A percentile compares a stretch with the other conserved stretches of the same genome.
These are phyloP conservation scores for Lunasporangiospora selenospora DNA, from an alignment of 192 early-diverging fungal genomes.

Conservation along the genomic window DNA sequence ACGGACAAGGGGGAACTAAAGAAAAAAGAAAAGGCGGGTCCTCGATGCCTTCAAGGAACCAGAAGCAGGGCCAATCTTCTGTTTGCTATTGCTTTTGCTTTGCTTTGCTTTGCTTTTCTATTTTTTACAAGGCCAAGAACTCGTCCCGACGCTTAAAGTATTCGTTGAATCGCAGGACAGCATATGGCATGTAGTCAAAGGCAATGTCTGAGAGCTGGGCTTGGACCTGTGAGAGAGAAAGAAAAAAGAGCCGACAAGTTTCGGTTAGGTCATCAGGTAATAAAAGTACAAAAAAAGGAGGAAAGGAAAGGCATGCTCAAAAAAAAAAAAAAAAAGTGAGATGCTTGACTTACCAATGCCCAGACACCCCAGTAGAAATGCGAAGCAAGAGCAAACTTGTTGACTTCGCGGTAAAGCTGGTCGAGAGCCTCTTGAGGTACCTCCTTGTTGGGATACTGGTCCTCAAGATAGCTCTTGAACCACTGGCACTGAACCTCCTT, in stretches of 20 bases:
- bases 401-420: slow-evolving; percentile 76
- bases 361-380: slow-evolving; percentile 94
- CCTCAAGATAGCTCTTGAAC: slow-evolving; percentile 76
- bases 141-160: slow-evolving; percentile 68
- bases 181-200: slow-evolving; percentile 95
- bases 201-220: slow-evolving; percentile 90
- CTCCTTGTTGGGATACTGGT: slow-evolving; percentile 38
- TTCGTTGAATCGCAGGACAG: slow-evolving; percentile 78
- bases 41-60: no score
- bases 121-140: slow-evolving; percentile 47
- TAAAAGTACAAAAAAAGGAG: not conserved
- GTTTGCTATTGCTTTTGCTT: no score
- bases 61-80: no score
- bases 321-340: not conserved
- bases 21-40: no score
- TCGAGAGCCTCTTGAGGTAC: slow-evolving; percentile 59
- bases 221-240: slow-evolving; percentile 55
- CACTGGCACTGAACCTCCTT: slow-evolving; percentile 75
- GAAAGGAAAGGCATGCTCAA: slow-evolving; percentile 43
- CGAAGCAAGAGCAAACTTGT: slow-evolving; percentile 85
- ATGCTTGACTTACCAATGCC: slow-evolving; percentile 58
- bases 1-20: no score
- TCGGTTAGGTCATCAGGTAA: slow-evolving; percentile 32
- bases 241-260: slow-evolving; percentile 8
- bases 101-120: no score